Percentiles rank a stretch among this genome's conserved stretches.
Conservation (phyloP, 106 monocot species). For the Ottelia alismoides region DNA sequence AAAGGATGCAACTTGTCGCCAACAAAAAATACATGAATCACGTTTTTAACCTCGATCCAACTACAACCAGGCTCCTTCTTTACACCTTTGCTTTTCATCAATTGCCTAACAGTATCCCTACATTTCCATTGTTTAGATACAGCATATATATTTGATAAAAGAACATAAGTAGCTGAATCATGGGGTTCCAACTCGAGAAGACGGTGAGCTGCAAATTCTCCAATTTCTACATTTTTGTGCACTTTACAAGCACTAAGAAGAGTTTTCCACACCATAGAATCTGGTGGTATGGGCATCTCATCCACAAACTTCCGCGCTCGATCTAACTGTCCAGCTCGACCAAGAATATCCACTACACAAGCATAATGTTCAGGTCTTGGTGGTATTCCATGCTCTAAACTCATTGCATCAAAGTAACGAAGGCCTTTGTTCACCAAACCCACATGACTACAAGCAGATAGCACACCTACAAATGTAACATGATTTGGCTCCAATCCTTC, state of each 20-base stretch:
- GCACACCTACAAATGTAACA: constrained; percentile 64
- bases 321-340: constrained; percentile 57
- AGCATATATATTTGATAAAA: constrained; percentile 72
- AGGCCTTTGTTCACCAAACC: constrained; percentile 63
- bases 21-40: constrained; percentile 51
- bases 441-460: constrained; percentile 80
- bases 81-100: constrained; percentile 65
- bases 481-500: constrained; percentile 41
- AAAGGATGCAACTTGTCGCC: constrained; percentile 42
- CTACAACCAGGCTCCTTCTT: constrained; percentile 79
- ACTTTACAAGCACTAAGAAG: constrained; percentile 76
- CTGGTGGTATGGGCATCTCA: constrained; percentile 49
- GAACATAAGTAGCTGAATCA: constrained; percentile 77
- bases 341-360: constrained; percentile 78
- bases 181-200: constrained; percentile 61
- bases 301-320: constrained; percentile 45
- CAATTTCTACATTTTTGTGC: constrained; percentile 66
- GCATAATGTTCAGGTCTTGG: constrained; percentile 63
- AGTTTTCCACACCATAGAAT: constrained; percentile 70
- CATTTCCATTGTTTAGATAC: constrained; percentile 35
- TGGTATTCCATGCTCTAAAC: constrained; percentile 21
- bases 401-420: constrained; percentile 56
- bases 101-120: constrained; percentile 34
- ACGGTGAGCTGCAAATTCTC: constrained; percentile 50
- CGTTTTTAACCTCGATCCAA: constrained; percentile 58